phyloP scores from a whole-genome alignment of 306 rosid genomes.

The Luffa acutangula region DNA sequence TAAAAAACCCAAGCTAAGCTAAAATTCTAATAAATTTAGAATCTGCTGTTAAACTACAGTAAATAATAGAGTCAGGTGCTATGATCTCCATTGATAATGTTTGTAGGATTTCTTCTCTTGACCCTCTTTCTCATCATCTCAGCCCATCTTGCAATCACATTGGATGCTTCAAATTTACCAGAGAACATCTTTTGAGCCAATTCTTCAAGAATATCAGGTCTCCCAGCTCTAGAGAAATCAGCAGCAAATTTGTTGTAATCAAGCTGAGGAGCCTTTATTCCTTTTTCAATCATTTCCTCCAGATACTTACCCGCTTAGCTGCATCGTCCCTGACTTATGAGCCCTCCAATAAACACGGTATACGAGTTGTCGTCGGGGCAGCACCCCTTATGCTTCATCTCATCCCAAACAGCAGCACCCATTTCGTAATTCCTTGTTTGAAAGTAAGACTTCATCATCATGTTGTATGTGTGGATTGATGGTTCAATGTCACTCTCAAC shows the following conservation, averaged over 20 bases:
- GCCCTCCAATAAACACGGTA: constrained; percentile 65
- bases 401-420: constrained; percentile 57
- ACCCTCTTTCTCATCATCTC: constrained; percentile 59
- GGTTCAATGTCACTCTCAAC: constrained; percentile 46
- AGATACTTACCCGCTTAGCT: constrained; percentile 60
- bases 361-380: constrained; percentile 85
- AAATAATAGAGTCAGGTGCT: not conserved
- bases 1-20: no score
- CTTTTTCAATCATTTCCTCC: constrained; percentile 80
- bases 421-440: constrained; percentile 50
- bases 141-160: constrained; percentile 61
- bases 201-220: constrained; percentile 58
- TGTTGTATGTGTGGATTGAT: constrained; percentile 71
- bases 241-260: constrained; percentile 77
- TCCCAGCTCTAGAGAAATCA: constrained; percentile 70
- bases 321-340: constrained; percentile 57
- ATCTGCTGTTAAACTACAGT: not conserved
- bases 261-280: constrained; percentile 88
- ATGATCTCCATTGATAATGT: not conserved
- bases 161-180: constrained; percentile 71
- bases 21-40: not conserved
- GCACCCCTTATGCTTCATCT: constrained; percentile 61
- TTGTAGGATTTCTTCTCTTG: constrained; percentile 33
- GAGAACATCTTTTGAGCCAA: constrained; percentile 56
- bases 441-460: constrained; percentile 84